Evolutionary conservation across 139 green algal species (phyloP), one percentile per base, ranked within the genome.

Genomic region (Spirogloea muscicola): DNA sequence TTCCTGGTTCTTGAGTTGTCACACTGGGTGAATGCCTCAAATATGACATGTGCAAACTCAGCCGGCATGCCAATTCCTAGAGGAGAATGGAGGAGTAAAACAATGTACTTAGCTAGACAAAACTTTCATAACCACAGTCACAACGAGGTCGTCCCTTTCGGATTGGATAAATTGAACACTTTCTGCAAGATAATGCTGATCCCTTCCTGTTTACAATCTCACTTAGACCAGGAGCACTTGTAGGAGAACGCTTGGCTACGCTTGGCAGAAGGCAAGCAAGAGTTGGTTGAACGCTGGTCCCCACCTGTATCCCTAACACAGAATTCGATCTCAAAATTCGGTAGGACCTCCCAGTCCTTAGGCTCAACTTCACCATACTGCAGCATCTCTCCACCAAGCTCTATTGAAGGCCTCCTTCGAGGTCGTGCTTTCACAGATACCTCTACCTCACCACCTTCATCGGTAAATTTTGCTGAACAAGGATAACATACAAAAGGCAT

Each of bases 1-100:
- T 55, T 39, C 16, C 69, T 31, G 6, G 55, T 77, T 2, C 69
- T 34, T 25, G 69, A 77, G 60, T 77, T 77, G 48, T 77, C 69
- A 29, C 69, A 77, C 44, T 77, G 69, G 1, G 69, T 77, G 52
- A 77, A 77, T 6, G 69, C 69, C 55, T 77, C 69, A 39, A 77
- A 77, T 25, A 77, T 69, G 33, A 77, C 39, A 16, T 31, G 13
- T 13, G 40, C 43, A 29, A 77, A 77, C 3, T 69, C 57, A 25
- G 21, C 10, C 5, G 69, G 69, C 52, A 77, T 77, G 36, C 69
- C 69, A 43, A 77, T 77, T n/a, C 69, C 69, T 37, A 27, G 49
- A 25, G 49, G 33, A 27, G 16, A 25, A 27, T 21, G 49, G 31
- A 51, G 59, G 16, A 21, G n/a, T 64, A 33, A 38, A 41, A 64